These are phyloP conservation scores for Myriosclerotinia curreyana DNA, from an alignment of 2,329 filamentous ascomycete species.

Conservation along the genomic window DNA sequence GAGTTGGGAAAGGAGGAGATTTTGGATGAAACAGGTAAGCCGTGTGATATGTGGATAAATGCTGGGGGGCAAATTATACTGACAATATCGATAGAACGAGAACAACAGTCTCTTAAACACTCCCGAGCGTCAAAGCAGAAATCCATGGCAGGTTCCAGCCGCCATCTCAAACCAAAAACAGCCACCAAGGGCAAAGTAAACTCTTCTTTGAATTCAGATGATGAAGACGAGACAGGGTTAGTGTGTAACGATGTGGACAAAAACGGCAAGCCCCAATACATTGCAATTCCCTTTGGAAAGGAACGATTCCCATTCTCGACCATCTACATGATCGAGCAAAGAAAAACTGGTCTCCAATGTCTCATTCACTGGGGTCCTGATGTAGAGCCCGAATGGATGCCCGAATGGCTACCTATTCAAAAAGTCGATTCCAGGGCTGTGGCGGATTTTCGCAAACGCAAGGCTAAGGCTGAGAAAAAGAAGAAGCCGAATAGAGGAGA, in stretches of 20 bases:
- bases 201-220: accelerated
- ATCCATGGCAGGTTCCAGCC: background rate
- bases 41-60: accelerated
- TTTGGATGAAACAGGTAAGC: background rate
- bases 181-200: background rate
- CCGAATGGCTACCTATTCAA: background rate
- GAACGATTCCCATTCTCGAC: background rate
- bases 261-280: background rate
- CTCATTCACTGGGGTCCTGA: background rate
- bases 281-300: no score
- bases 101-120: background rate
- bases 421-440: background rate
- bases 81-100: background rate
- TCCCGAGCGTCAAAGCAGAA: background rate
- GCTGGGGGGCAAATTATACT: background rate
- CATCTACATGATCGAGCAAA: background rate
- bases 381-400: background rate
- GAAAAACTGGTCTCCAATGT: background rate
- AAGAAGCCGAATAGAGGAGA: background rate
- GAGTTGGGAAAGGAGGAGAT: background rate
- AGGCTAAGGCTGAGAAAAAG: background rate
- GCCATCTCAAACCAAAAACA: background rate
- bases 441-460: background rate
- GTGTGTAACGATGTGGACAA: background rate
- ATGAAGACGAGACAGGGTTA: background rate